Conservation (phyloP, 768 basidiomycete genomes). For the Termitomyces sp. region DNA sequence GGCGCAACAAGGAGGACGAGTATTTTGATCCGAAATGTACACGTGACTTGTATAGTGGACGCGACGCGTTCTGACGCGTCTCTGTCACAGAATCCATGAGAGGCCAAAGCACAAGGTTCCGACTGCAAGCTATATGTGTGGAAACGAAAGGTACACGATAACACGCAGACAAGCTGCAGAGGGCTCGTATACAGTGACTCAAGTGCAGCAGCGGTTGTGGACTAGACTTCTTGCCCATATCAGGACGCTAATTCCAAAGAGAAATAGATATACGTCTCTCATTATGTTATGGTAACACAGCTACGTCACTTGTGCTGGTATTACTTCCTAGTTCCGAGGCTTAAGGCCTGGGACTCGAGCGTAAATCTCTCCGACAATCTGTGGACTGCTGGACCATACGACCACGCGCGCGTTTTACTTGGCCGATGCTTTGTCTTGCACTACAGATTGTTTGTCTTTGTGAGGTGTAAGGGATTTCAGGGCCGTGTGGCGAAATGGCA, state of each 20-base stretch:
- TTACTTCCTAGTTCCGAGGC: too few species aligned
- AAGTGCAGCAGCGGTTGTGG: neutral
- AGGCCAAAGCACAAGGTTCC: neutral
- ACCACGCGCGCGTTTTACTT: too few species aligned
- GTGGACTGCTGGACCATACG: too few species aligned
- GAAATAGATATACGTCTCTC: neutral
- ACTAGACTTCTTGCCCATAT: neutral
- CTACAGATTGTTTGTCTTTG: too few species aligned
- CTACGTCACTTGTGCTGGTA: neutral
- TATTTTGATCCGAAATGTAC: neutral
- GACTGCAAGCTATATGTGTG: too few species aligned
- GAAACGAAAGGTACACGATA: neutral
- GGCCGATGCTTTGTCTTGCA: too few species aligned
- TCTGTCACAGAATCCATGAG: neutral
- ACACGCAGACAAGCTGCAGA: too few species aligned
- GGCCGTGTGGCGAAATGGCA: conserved; percentile 82
- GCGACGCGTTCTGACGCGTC: neutral
- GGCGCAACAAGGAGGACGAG: neutral
- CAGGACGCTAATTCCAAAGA: neutral
- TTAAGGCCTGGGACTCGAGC: too few species aligned
- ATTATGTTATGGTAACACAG: neutral
- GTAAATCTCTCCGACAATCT: too few species aligned
- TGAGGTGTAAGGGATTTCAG: neutral
- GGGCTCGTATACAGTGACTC: neutral
- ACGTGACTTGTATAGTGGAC: neutral